A percentile compares a stretch with the other conserved stretches of the same genome.
Conservation (phyloP, 2,329 filamentous ascomycete species). For the Paecilomyces sp. region DNA sequence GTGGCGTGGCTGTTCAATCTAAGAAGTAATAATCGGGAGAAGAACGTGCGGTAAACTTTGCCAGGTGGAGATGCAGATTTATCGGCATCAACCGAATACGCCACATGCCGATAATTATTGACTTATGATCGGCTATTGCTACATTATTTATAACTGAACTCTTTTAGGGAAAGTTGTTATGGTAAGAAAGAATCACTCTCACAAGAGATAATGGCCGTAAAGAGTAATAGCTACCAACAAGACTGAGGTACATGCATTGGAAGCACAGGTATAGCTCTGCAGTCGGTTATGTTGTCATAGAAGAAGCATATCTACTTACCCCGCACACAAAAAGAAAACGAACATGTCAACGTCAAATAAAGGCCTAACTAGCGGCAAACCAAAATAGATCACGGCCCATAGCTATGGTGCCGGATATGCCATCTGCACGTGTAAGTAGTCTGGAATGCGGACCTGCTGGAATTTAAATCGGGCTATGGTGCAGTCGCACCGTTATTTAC, state of each 20-base stretch:
- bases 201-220: too few relatives aligned
- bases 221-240: too few relatives aligned
- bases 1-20: not conserved
- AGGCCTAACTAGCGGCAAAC: not conserved
- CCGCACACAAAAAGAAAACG: not conserved
- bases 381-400: not conserved
- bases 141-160: too few relatives aligned
- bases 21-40: not conserved
- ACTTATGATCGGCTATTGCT: not conserved
- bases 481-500: not conserved
- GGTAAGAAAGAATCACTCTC: too few relatives aligned
- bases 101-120: not conserved
- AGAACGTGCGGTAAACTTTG: not conserved
- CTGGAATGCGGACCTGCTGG: not conserved
- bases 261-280: too few relatives aligned
- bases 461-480: not conserved
- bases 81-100: not conserved
- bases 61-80: not conserved
- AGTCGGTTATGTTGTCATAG: too few relatives aligned
- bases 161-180: too few relatives aligned
- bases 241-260: too few relatives aligned
- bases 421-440: not conserved
- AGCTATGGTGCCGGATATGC: not conserved
- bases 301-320: not conserved
- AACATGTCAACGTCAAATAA: not conserved